These are phyloP conservation scores for Discostella pseudostelligera DNA, from an alignment of 108 stramenopile genomes.

Conservation along the genomic window DNA sequence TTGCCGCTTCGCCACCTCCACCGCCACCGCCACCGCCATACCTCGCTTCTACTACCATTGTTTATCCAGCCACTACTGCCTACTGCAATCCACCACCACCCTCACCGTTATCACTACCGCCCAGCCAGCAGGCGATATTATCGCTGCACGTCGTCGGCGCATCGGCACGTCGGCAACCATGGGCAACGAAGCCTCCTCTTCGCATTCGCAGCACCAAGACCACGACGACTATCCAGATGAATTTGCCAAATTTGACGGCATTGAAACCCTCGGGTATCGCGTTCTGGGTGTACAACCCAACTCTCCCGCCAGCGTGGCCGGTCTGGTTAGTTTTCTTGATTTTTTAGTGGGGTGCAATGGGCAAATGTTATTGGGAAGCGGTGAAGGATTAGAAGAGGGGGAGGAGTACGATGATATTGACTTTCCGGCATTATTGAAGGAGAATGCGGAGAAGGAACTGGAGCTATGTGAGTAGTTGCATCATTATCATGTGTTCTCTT, in stretches of 20 bases:
- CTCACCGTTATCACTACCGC: no score
- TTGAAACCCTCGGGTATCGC: slow-evolving; percentile 89
- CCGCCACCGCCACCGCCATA: no score
- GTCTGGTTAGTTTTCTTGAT: slow-evolving; percentile 94
- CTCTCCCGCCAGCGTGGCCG: slow-evolving; percentile 84
- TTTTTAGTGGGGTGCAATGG: slow-evolving; percentile 90
- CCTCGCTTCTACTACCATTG: no score
- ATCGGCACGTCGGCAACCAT: no score
- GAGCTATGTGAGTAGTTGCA: slow-evolving; percentile 57
- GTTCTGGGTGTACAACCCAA: slow-evolving; percentile 95
- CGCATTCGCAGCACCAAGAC: background rate
- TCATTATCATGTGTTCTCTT: slow-evolving; percentile 15
- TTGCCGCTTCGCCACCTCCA: no score
- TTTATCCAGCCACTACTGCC: no score
- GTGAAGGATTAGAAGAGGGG: slow-evolving; percentile 67
- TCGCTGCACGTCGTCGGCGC: no score
- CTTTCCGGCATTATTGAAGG: slow-evolving; percentile 60
- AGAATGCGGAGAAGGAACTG: slow-evolving; percentile 52
- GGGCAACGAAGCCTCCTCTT: slow-evolving; percentile 49
- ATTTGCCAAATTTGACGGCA: slow-evolving; percentile 70
- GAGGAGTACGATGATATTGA: slow-evolving; percentile 86
- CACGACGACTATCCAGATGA: slow-evolving; percentile 32
- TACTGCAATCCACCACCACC: no score
- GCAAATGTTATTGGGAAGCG: slow-evolving; percentile 70
- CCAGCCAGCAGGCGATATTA: no score